Evolutionary conservation across 371 early-diverging fungal species (phyloP).

Genomic region (Lichtheimia hyalospora): DNA sequence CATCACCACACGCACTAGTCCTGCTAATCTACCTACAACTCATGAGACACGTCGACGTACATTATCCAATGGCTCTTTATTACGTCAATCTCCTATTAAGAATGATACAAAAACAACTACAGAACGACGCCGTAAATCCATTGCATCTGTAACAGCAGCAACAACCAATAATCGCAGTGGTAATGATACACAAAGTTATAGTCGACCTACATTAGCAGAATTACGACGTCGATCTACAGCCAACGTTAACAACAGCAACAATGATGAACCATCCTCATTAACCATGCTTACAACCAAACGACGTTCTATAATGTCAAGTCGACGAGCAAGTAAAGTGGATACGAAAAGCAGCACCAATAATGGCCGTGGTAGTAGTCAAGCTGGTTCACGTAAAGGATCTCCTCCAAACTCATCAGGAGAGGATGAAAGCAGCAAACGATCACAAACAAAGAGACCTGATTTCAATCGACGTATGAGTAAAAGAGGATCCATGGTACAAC

Average conservation of each 20-base stretch:
- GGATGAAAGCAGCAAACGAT: too few species aligned
- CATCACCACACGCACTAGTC: not conserved
- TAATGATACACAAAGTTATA: conserved; percentile 11
- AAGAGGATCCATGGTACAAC: too few species aligned
- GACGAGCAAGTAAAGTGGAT: conserved; percentile 12
- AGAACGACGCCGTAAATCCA: conserved; percentile 16
- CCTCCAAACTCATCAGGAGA: too few species aligned
- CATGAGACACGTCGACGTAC: conserved; percentile 30
- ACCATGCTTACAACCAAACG: conserved; percentile 19
- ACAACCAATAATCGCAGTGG: not conserved
- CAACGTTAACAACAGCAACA: conserved; percentile 6
- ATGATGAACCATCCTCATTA: conserved; percentile 13
- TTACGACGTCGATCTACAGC: conserved; percentile 22
- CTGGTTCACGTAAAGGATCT: too few species aligned
- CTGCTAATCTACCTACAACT: not conserved
- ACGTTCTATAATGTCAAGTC: conserved; percentile 6
- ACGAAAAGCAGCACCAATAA: conserved; percentile 4
- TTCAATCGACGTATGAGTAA: too few species aligned
- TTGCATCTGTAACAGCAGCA: conserved; percentile 6
- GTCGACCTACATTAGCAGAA: conserved; percentile 30
- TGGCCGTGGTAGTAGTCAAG: too few species aligned
- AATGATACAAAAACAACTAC: not conserved
- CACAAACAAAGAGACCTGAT: too few species aligned
- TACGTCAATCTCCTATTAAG: conserved; percentile 6
- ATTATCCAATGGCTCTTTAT: conserved; percentile 29